Percentiles rank a stretch among this genome's conserved stretches.
Evolutionary conservation across 164 flowering plant genomes (phyloP).

Genomic region (Magnolia officinalis): DNA sequence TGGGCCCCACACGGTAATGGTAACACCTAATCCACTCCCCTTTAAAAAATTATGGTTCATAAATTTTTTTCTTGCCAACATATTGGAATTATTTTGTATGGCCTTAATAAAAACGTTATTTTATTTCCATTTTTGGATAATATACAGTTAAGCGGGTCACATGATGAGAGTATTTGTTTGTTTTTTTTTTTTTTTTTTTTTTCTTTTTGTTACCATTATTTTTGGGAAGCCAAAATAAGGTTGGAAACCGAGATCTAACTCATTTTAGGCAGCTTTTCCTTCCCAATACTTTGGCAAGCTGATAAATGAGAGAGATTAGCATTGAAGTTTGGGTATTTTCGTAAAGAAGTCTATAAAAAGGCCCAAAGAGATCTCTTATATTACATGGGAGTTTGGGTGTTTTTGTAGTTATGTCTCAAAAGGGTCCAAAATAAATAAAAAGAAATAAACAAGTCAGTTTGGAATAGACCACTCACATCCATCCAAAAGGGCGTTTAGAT

Average conservation of each 20-base stretch:
- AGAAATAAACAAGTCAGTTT: background rate
- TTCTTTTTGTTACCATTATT: background rate
- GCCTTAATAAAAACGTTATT: no score
- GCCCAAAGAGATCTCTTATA: background rate
- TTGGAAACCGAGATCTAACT: conserved; percentile 2
- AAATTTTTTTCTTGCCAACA: no score
- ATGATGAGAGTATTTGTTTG: background rate
- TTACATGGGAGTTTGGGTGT: conserved; percentile 8
- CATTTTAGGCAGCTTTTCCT: background rate
- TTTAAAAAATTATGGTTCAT: no score
- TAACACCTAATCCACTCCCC: no score
- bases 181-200: no score
- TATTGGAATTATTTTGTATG: no score
- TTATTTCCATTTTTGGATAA: no score
- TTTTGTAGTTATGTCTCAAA: background rate
- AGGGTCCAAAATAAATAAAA: background rate
- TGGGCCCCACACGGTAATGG: no score
- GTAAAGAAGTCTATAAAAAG: background rate
- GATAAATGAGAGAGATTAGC: background rate
- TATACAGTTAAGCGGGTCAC: no score
- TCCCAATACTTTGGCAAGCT: background rate
- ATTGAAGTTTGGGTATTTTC: background rate
- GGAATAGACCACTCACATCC: conserved; percentile 8
- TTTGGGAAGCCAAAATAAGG: background rate
- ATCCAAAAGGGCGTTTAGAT: conserved; percentile 1